A percentile compares a stretch with the other conserved stretches of the same genome.
phyloP scores from a whole-genome alignment of 2,329 filamentous ascomycete species.

The Talaromyces sp. region DNA sequence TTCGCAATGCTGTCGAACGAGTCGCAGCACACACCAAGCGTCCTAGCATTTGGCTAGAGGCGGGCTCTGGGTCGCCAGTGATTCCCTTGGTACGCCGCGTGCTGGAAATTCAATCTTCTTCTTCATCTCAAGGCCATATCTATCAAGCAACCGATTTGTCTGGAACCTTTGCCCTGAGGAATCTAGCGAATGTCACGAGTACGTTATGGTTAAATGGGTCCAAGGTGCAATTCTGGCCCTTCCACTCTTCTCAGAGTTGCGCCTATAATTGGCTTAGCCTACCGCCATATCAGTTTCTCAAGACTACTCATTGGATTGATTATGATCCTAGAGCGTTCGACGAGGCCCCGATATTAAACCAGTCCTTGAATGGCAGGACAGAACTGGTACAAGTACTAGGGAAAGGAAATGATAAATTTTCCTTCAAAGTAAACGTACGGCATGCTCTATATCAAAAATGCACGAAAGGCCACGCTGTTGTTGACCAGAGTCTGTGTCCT shows the following conservation, averaged over 20 bases:
- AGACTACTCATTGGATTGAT: constrained; percentile 28
- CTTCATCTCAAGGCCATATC: background rate
- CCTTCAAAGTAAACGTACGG: background rate
- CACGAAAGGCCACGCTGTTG: background rate
- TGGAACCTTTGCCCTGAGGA: background rate
- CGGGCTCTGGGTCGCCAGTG: background rate
- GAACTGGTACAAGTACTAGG: background rate
- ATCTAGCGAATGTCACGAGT: background rate
- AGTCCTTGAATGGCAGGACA: background rate
- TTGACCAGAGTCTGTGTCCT: background rate
- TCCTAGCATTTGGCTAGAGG: background rate
- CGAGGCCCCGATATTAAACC: no score
- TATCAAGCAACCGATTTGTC: background rate
- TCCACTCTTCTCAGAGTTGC: background rate
- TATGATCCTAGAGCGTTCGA: background rate
- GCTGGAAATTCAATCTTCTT: background rate
- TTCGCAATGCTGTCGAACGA: background rate
- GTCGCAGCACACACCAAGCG: background rate
- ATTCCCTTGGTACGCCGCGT: background rate
- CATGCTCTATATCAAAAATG: background rate
- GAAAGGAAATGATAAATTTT: background rate
- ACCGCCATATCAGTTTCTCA: constrained; percentile 37
- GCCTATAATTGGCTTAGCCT: constrained; percentile 16
- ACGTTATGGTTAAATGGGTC: background rate
- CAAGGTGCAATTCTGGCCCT: constrained; percentile 3